These are phyloP conservation scores for Podospora comata DNA, from an alignment of 495 filamentous ascomycete genomes.

Conservation along the genomic window DNA sequence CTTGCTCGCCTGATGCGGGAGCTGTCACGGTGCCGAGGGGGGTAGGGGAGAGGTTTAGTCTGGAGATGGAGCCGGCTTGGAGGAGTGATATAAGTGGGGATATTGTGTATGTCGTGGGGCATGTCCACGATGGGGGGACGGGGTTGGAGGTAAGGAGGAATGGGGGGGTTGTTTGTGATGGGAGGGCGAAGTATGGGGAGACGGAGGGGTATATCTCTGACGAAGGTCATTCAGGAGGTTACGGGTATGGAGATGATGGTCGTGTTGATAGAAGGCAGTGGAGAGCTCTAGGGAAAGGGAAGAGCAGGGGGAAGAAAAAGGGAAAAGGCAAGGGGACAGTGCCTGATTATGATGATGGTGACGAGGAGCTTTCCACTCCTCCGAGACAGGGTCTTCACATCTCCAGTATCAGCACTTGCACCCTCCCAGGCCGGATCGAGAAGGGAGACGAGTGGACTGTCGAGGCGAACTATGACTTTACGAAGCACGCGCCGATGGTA, in stretches of 20 bases:
- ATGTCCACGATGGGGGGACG: constrained; percentile 26
- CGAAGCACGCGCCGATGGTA: constrained; percentile 20
- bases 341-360: background rate
- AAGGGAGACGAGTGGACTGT: constrained; percentile 26
- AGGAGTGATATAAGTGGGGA: constrained; percentile 18
- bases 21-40: constrained; percentile 2
- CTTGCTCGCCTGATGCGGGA: constrained; percentile 16
- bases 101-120: constrained; percentile 10
- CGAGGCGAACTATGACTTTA: constrained; percentile 29
- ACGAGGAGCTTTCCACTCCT: background rate
- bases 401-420: constrained; percentile 21
- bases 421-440: constrained; percentile 14
- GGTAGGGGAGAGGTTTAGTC: constrained; percentile 6
- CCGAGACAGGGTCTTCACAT: constrained; percentile 13
- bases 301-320: background rate
- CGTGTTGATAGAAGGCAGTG: background rate
- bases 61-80: constrained; percentile 27
- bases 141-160: constrained; percentile 15
- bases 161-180: constrained; percentile 17
- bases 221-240: background rate
- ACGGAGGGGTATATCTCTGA: constrained; percentile 15
- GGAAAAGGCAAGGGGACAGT: background rate
- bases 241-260: constrained; percentile 10
- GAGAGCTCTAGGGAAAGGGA: background rate
- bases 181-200: constrained; percentile 24